phyloP scores from a whole-genome alignment of 352 stramenopile species.

The Phytophthora constricta region DNA sequence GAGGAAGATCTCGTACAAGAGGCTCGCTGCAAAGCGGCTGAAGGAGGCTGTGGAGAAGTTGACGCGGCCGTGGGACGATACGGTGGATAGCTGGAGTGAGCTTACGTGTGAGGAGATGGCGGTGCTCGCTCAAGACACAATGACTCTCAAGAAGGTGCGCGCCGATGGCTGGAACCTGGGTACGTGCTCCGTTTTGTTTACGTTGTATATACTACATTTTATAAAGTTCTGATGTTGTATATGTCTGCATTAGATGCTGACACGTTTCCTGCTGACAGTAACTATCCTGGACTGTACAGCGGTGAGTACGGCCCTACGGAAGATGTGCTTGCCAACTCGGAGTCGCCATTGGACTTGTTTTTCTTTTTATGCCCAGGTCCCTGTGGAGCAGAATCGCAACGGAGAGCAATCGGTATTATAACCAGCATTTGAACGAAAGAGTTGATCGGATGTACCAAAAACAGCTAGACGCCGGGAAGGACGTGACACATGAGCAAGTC shows the following conservation, averaged over 20 bases:
- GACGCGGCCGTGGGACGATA: neutral
- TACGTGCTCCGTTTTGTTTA: neutral
- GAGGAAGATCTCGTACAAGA: neutral
- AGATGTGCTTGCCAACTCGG: neutral
- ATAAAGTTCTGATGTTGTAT: conserved; percentile 1
- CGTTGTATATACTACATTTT: conserved; percentile 7
- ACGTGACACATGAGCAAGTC: neutral
- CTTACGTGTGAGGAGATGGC: neutral
- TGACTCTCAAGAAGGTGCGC: conserved; percentile 1
- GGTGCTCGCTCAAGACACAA: conserved; percentile 4
- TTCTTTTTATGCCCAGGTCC: conserved; percentile 13
- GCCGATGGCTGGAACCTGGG: conserved; percentile 7
- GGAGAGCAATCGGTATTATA: conserved; percentile 24
- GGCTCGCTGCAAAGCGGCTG: neutral
- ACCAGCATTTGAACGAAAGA: conserved; percentile 14
- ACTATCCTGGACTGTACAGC: neutral
- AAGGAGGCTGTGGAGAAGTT: conserved; percentile 6
- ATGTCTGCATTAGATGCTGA: neutral
- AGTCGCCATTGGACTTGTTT: conserved; percentile 20
- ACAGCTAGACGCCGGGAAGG: neutral
- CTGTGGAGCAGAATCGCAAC: conserved; percentile 7
- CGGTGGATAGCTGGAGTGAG: neutral
- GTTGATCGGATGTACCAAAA: conserved; percentile 8
- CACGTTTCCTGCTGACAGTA: conserved; percentile 1
- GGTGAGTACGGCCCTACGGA: conserved; percentile 1